A percentile compares a stretch with the other conserved stretches of the same genome.
These are phyloP conservation scores for Fusarium goolgardi DNA, from an alignment of 2,329 filamentous ascomycete genomes.

Conservation along the genomic window DNA sequence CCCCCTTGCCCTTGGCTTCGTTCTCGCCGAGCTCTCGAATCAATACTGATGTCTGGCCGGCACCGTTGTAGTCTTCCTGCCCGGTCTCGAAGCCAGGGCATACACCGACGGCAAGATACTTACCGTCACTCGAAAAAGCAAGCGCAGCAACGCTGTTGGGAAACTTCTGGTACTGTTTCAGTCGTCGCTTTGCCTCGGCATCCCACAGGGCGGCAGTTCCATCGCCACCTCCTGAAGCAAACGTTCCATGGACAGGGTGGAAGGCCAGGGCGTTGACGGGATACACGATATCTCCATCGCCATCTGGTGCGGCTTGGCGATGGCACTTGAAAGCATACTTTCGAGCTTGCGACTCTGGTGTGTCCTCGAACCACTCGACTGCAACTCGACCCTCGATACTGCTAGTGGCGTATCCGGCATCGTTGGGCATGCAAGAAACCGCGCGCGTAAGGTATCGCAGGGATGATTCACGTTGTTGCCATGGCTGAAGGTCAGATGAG, in stretches of 20 bases:
- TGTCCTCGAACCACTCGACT: slow-evolving; percentile 98
- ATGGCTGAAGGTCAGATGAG: slow-evolving; percentile 73
- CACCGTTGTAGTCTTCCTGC: slow-evolving; percentile 79
- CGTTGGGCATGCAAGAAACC: slow-evolving; percentile 95
- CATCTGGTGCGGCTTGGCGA: slow-evolving; percentile 75
- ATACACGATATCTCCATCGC: slow-evolving; percentile 82
- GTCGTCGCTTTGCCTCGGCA: slow-evolving; percentile 86
- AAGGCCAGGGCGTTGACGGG: slow-evolving; percentile 92
- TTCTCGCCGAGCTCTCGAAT: slow-evolving; percentile 86
- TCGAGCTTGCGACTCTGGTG: slow-evolving; percentile 83
- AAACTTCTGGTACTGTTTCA: slow-evolving; percentile 89
- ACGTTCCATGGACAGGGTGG: slow-evolving; percentile 84
- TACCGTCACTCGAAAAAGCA: slow-evolving; percentile 81
- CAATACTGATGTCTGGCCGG: slow-evolving; percentile 80
- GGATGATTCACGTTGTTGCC: slow-evolving; percentile 93
- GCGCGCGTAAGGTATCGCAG: slow-evolving; percentile 96
- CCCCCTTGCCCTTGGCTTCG: slow-evolving; percentile 87
- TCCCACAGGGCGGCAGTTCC: slow-evolving; percentile 95
- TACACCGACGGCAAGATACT: slow-evolving; percentile 80
- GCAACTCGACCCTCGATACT: slow-evolving; percentile 96
- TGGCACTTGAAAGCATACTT: slow-evolving; percentile 99
- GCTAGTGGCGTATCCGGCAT: slow-evolving; percentile 90
- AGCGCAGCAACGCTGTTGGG: slow-evolving; percentile 81
- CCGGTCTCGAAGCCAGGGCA: slow-evolving; percentile 91
- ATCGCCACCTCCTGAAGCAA: slow-evolving; percentile 90